Percentiles rank a stretch among this genome's conserved stretches.
These are phyloP conservation scores for Phytophthora megakarya DNA, from an alignment of 352 stramenopile species.

Conservation along the genomic window DNA sequence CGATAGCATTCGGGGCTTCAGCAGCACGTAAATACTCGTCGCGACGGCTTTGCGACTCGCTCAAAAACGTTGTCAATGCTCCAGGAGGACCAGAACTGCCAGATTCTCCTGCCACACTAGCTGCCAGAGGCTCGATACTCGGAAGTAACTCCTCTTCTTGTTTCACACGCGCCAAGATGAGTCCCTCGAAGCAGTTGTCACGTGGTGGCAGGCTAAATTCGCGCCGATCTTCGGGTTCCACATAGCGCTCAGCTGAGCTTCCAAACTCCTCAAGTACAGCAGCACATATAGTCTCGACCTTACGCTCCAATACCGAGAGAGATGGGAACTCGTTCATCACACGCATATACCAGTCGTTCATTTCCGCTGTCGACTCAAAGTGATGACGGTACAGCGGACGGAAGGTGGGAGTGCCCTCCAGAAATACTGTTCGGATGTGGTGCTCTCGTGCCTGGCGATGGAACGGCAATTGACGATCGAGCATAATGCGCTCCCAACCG, in stretches of 20 bases:
- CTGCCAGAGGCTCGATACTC: constrained; percentile 21
- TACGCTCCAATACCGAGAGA: constrained; percentile 70
- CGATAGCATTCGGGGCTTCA: constrained; percentile 35
- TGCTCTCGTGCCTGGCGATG: constrained; percentile 66
- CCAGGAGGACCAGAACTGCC: constrained; percentile 14
- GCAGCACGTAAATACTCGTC: constrained; percentile 51
- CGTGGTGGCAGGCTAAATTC: constrained; percentile 68
- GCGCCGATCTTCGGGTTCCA: constrained; percentile 57
- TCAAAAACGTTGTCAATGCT: constrained; percentile 33
- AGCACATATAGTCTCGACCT: constrained; percentile 69
- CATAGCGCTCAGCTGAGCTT: constrained; percentile 38
- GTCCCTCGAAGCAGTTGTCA: constrained; percentile 62
- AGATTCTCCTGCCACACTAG: not conserved
- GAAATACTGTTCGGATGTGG: constrained; percentile 75
- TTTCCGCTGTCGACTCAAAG: constrained; percentile 51
- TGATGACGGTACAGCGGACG: constrained; percentile 65
- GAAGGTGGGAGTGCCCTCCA: constrained; percentile 64
- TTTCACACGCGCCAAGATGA: constrained; percentile 45
- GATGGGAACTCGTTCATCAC: constrained; percentile 81
- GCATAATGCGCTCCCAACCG: constrained; percentile 69
- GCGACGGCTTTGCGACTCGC: constrained; percentile 44
- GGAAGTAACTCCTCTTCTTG: constrained; percentile 43
- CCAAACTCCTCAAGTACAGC: constrained; percentile 32
- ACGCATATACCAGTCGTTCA: constrained; percentile 63
- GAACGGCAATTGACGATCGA: constrained; percentile 79